Percentiles rank a stretch among this genome's conserved stretches.
Evolutionary conservation across 202 grass and related monocot genomes (phyloP).

Genomic region (Hordeum pubiflorum): DNA sequence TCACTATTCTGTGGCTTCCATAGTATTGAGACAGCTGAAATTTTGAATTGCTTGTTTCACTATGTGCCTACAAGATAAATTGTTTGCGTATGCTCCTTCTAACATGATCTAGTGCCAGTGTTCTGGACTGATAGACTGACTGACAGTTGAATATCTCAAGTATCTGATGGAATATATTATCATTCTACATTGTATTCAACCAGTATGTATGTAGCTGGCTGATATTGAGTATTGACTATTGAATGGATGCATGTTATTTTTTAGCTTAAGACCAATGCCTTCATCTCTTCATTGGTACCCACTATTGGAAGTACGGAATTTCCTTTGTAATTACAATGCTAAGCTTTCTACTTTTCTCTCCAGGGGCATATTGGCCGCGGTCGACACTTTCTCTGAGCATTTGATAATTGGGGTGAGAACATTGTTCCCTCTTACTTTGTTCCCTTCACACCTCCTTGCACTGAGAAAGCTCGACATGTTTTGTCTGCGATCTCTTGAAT

Average conservation of each 20-base stretch:
- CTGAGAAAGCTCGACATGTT: slow-evolving; percentile 5
- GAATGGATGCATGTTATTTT: background rate
- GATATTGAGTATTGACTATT: background rate
- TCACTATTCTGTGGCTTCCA: background rate
- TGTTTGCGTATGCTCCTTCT: background rate
- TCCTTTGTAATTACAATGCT: background rate
- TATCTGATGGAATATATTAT: background rate
- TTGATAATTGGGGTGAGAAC: slow-evolving; percentile 67
- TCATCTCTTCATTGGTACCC: background rate
- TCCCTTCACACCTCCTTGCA: background rate
- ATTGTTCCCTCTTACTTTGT: background rate
- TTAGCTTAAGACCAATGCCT: background rate
- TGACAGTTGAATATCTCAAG: background rate
- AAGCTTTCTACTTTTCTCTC: background rate
- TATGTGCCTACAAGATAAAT: background rate
- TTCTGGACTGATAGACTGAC: background rate
- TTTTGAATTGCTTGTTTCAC: background rate
- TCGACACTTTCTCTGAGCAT: slow-evolving; percentile 88
- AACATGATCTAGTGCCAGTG: background rate
- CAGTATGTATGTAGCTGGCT: background rate
- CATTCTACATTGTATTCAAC: background rate
- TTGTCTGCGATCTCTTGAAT: background rate
- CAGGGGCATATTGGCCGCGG: slow-evolving; percentile 86
- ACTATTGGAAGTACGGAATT: background rate
- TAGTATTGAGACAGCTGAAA: background rate